A percentile compares a stretch with the other conserved stretches of the same genome.
Evolutionary conservation across 805 yeast species (phyloP).

Genomic region (Kluyveromyces aestuarii): DNA sequence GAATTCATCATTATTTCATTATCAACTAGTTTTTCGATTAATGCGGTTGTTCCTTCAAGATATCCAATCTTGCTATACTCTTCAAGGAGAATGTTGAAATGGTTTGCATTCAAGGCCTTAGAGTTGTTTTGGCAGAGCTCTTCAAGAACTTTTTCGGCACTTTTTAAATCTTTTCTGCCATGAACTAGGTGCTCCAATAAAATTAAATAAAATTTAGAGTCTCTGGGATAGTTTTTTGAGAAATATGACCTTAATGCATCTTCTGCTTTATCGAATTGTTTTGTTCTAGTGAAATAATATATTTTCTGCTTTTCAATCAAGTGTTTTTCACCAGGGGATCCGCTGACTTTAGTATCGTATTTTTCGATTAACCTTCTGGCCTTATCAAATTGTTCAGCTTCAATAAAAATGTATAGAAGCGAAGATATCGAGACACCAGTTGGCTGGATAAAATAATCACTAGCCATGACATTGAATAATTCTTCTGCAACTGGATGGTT

Average conservation of each 20-base stretch:
- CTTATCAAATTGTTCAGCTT: slow-evolving; percentile 12
- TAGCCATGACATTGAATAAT: slow-evolving; percentile 23
- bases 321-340: slow-evolving; percentile 1
- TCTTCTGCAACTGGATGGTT: slow-evolving; percentile 23
- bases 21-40: slow-evolving; percentile 22
- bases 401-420: slow-evolving; percentile 21
- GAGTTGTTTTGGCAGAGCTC: slow-evolving; percentile 13
- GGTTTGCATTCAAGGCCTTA: slow-evolving; percentile 12
- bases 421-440: slow-evolving; percentile 19
- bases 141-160: slow-evolving; percentile 15
- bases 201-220: slow-evolving; percentile 19
- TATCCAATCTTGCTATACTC: slow-evolving; percentile 20
- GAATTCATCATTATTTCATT: slow-evolving; percentile 19
- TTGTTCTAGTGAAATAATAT: slow-evolving; percentile 13
- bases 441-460: slow-evolving; percentile 21
- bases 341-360: slow-evolving; percentile 3
- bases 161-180: slow-evolving; percentile 11
- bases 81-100: slow-evolving; percentile 26
- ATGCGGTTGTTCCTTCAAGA: slow-evolving; percentile 20
- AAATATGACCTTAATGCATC: slow-evolving; percentile 10
- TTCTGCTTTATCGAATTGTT: slow-evolving; percentile 12
- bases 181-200: slow-evolving; percentile 13
- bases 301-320: slow-evolving; percentile 19
- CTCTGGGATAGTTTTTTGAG: slow-evolving; percentile 5
- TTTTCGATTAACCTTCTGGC: slow-evolving; percentile 16